phyloP scores from a whole-genome alignment of 176 grass and related monocot genomes.

The Eremochloa ophiuroides region DNA sequence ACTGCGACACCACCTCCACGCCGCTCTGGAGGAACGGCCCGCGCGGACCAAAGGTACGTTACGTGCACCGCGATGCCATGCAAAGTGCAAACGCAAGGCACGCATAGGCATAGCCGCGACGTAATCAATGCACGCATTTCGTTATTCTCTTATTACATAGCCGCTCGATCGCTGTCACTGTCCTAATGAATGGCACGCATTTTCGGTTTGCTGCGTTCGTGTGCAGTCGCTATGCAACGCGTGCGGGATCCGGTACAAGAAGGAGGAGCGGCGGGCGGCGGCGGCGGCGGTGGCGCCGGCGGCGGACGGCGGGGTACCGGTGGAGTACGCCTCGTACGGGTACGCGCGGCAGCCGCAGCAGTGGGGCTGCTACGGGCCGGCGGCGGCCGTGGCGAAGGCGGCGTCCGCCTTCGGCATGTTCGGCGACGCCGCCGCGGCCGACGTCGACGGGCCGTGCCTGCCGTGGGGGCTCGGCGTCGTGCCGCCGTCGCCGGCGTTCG shows the following conservation, averaged over 20 bases:
- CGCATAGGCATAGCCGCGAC: neutral
- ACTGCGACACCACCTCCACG: conserved; percentile 91
- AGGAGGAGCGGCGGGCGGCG: conserved; percentile 92
- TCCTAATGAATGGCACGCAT: neutral
- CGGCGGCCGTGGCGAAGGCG: conserved; percentile 39
- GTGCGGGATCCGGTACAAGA: conserved; percentile 98
- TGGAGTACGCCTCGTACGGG: conserved; percentile 48
- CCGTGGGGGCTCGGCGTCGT: conserved; percentile 80
- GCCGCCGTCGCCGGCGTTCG: conserved; percentile 61
- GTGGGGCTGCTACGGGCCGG: conserved; percentile 78
- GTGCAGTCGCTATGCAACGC: conserved; percentile 95
- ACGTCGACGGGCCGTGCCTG: conserved; percentile 50
- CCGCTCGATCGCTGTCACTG: neutral
- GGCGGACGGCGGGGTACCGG: conserved; percentile 27
- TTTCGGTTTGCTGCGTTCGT: neutral
- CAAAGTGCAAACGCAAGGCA: neutral
- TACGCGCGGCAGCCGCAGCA: conserved; percentile 61
- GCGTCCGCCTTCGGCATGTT: conserved; percentile 41
- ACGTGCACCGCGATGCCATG: neutral
- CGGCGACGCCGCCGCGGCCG: conserved; percentile 43
- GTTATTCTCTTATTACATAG: neutral
- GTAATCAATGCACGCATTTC: neutral
- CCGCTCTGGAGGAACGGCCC: conserved; percentile 95
- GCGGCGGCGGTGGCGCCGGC: conserved; percentile 37
- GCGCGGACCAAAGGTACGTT: conserved; percentile 78